Conservation (phyloP, 192 early-diverging fungal genomes). For the Linnemannia exigua region DNA sequence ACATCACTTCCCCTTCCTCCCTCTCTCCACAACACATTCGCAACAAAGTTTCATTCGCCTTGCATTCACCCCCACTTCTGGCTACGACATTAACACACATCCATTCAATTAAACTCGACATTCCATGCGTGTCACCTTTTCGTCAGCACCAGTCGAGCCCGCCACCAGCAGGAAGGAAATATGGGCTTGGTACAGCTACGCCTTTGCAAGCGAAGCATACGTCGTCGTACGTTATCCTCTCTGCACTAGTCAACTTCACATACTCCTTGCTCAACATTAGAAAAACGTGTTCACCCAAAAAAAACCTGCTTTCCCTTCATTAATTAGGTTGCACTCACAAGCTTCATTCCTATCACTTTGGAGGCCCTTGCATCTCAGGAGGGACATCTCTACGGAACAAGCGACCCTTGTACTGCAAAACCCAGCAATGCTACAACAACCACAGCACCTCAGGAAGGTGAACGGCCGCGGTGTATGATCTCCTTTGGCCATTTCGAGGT, state of each 20-base stretch:
- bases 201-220: constrained; percentile 60
- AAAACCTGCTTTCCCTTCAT: no score
- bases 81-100: neutral
- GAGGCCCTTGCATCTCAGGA: constrained; percentile 52
- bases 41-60: neutral
- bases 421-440: constrained; percentile 12
- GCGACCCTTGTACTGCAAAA: constrained; percentile 28
- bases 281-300: no score
- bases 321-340: constrained; percentile 53
- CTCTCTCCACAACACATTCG: neutral
- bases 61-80: neutral
- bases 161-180: constrained; percentile 36
- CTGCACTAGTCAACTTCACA: neutral
- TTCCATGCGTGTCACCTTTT: constrained; percentile 46
- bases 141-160: constrained; percentile 42
- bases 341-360: constrained; percentile 58
- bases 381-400: constrained; percentile 50
- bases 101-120: neutral
- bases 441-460: neutral
- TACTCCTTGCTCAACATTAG: neutral
- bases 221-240: constrained; percentile 30
- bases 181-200: constrained; percentile 59
- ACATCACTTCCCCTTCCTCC: neutral
- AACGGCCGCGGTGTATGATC: constrained; percentile 52
- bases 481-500: constrained; percentile 47